Conservation (phyloP, 306 rosid genomes). For the Neltuma alba region DNA sequence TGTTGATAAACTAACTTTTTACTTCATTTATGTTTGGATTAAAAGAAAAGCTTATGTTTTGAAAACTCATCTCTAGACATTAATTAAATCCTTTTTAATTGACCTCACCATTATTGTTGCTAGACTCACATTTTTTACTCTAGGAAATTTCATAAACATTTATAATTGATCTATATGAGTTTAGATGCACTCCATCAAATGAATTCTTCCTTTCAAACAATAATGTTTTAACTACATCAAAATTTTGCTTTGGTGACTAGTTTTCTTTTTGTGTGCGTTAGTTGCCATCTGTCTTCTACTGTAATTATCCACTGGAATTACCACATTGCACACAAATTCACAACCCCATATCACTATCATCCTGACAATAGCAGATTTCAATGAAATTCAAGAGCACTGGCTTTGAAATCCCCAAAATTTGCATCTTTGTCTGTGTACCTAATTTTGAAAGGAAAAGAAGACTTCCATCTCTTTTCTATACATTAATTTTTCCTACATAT, state of each 20-base stretch:
- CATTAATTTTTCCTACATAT: slow-evolving; percentile 14
- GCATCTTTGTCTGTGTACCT: not conserved
- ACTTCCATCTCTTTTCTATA: slow-evolving; percentile 1
- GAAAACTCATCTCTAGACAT: too few relatives aligned
- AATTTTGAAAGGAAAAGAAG: not conserved
- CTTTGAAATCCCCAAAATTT: not conserved
- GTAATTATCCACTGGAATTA: not conserved
- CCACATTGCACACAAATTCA: too few relatives aligned
- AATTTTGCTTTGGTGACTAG: not conserved
- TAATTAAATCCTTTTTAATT: too few relatives aligned
- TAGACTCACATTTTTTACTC: too few relatives aligned
- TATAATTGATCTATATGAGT: not conserved
- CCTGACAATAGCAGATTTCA: not conserved
- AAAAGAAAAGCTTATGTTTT: too few relatives aligned
- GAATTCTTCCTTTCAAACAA: not conserved
- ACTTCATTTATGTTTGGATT: too few relatives aligned
- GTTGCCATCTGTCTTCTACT: not conserved
- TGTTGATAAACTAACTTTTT: too few relatives aligned
- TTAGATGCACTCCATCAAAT: not conserved
- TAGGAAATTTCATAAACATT: not conserved
- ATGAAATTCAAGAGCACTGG: not conserved
- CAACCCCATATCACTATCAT: not conserved
- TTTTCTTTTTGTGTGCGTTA: not conserved
- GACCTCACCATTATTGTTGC: too few relatives aligned
- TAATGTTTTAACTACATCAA: not conserved